phyloP scores from a whole-genome alignment of 805 yeast genomes.

The Clavispora santaluciae region DNA sequence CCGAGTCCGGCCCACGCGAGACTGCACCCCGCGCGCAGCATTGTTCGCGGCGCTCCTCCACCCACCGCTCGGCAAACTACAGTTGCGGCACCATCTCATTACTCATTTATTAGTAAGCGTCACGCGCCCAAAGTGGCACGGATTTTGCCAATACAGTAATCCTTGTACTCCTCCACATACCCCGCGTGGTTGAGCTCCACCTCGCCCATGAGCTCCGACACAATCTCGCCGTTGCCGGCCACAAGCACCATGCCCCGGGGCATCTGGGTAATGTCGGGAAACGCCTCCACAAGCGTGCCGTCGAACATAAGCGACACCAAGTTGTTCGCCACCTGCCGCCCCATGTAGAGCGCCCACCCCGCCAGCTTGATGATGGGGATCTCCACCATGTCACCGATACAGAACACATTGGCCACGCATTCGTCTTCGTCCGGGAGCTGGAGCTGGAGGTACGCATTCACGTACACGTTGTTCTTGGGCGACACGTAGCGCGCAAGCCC shows the following conservation, averaged over 20 bases:
- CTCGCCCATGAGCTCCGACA: slow-evolving; percentile 32
- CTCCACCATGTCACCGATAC: slow-evolving; percentile 37
- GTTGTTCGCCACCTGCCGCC: slow-evolving; percentile 36
- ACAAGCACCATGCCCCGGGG: slow-evolving; percentile 40
- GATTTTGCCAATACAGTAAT: slow-evolving; percentile 39
- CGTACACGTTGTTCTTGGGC: slow-evolving; percentile 24
- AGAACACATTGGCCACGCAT: slow-evolving; percentile 24
- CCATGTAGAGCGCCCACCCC: slow-evolving; percentile 43
- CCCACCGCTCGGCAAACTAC: no score
- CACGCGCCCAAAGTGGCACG: slow-evolving; percentile 30
- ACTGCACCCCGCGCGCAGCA: no score
- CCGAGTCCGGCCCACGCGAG: no score
- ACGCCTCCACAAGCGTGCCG: slow-evolving; percentile 27
- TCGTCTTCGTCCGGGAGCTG: slow-evolving; percentile 13
- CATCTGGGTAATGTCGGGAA: slow-evolving; percentile 28
- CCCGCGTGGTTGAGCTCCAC: slow-evolving; percentile 29
- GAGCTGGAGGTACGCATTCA: slow-evolving; percentile 35
- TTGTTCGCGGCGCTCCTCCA: no score
- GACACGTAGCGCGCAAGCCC: slow-evolving; percentile 23
- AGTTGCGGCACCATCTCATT: no score
- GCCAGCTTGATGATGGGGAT: slow-evolving; percentile 39
- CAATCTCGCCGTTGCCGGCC: slow-evolving; percentile 35
- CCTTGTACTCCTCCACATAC: slow-evolving; percentile 36
- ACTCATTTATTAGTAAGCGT: background rate
- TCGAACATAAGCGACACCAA: slow-evolving; percentile 26